phyloP scores from a whole-genome alignment of 1,284 basidiomycete genomes.

The Ganoderma lingzhi region DNA sequence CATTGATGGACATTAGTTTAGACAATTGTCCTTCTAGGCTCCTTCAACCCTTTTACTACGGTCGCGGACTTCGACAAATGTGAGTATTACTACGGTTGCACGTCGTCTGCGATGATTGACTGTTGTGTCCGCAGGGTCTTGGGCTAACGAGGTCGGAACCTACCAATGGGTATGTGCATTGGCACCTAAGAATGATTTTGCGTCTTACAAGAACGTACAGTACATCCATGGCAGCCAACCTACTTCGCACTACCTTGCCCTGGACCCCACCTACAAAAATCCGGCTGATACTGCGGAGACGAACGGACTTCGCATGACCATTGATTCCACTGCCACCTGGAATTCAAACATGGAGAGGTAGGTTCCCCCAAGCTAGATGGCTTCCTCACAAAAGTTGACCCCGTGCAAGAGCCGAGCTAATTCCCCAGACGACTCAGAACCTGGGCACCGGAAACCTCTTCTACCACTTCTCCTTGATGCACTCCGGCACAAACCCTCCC shows the following conservation, averaged over 20 bases:
- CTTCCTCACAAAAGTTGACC: conserved; percentile 1
- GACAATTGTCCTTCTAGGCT: conserved; percentile 19
- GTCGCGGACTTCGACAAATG: conserved; percentile 62
- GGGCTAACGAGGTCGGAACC: conserved; percentile 60
- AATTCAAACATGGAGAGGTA: conserved; percentile 52
- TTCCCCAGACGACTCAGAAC: conserved; percentile 66
- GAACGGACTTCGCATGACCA: conserved; percentile 63
- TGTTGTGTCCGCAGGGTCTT: conserved; percentile 53
- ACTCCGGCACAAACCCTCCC: conserved; percentile 56
- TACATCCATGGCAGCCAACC: conserved; percentile 67
- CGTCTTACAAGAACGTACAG: conserved; percentile 37
- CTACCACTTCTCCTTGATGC: conserved; percentile 71
- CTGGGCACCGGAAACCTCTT: conserved; percentile 66
- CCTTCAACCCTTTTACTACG: conserved; percentile 58
- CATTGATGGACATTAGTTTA: background rate
- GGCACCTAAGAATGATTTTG: background rate
- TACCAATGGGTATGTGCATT: conserved; percentile 61
- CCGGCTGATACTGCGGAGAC: conserved; percentile 62
- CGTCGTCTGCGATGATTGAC: conserved; percentile 3
- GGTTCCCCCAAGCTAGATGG: background rate
- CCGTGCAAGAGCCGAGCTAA: conserved; percentile 58
- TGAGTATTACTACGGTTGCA: conserved; percentile 36
- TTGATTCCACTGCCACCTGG: conserved; percentile 61
- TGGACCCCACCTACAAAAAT: conserved; percentile 65
- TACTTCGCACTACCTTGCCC: conserved; percentile 62